These are phyloP conservation scores for Lathyrus tuberosus DNA, from an alignment of 306 rosid species.

Conservation along the genomic window DNA sequence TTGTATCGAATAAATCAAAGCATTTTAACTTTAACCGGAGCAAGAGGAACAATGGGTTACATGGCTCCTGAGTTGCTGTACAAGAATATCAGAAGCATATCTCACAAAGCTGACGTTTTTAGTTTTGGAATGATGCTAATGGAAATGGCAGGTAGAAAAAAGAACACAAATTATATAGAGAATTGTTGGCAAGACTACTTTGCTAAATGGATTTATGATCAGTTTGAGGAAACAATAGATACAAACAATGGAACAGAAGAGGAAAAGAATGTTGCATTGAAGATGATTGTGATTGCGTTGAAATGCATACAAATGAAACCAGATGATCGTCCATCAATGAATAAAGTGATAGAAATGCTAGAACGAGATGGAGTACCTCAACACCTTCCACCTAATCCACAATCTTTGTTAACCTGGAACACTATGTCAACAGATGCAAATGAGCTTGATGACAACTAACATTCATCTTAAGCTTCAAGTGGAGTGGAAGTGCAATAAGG, in stretches of 20 bases:
- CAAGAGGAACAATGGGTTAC: constrained; percentile 38
- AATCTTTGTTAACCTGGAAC: neutral
- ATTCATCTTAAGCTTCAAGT: too few species aligned
- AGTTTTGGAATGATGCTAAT: constrained; percentile 36
- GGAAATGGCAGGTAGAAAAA: constrained; percentile 21
- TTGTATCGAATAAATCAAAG: constrained; percentile 35
- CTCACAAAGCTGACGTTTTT: constrained; percentile 27
- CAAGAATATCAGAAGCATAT: constrained; percentile 27
- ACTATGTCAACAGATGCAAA: constrained; percentile 4
- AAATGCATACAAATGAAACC: constrained; percentile 21
- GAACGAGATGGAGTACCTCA: constrained; percentile 7
- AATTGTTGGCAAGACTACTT: constrained; percentile 16
- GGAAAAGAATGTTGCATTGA: constrained; percentile 26
- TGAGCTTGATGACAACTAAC: neutral
- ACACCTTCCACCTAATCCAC: constrained; percentile 9
- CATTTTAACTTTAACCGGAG: constrained; percentile 33
- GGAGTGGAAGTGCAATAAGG: too few species aligned
- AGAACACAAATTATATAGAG: constrained; percentile 7
- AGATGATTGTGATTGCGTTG: constrained; percentile 4
- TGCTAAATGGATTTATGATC: constrained; percentile 27
- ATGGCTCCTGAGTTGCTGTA: constrained; percentile 36
- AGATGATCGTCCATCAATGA: constrained; percentile 25
- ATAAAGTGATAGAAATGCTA: constrained; percentile 26
- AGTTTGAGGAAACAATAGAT: constrained; percentile 22
- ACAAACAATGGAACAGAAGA: neutral